These are phyloP conservation scores for Penicillium fuscoglaucum DNA, from an alignment of 2,329 filamentous ascomycete species.

Conservation along the genomic window DNA sequence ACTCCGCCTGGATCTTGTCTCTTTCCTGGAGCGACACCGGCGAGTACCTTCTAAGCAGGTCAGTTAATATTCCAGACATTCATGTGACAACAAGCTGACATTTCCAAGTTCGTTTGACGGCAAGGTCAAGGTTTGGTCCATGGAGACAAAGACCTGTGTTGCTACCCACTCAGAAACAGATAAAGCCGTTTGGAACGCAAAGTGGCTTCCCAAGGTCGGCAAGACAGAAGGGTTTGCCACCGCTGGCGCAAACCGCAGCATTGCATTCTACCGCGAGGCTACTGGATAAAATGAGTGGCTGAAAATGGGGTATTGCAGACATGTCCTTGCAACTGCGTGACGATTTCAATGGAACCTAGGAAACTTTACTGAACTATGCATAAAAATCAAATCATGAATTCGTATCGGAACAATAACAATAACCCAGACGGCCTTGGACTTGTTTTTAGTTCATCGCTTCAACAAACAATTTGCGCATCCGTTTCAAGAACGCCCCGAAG, in stretches of 20 bases:
- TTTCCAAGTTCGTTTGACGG: slow-evolving; percentile 73
- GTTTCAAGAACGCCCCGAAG: slow-evolving; percentile 61
- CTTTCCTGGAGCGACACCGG: slow-evolving; percentile 93
- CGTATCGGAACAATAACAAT: slow-evolving; percentile 13
- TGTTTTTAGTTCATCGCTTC: slow-evolving; percentile 51
- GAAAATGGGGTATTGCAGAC: not conserved
- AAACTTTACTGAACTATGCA: slow-evolving; percentile 16
- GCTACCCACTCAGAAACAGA: slow-evolving; percentile 92
- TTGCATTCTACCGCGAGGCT: slow-evolving; percentile 83
- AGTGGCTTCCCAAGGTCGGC: slow-evolving; percentile 73
- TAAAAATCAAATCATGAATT: slow-evolving; percentile 19
- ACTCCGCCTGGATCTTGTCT: slow-evolving; percentile 83
- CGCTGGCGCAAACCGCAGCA: slow-evolving; percentile 71
- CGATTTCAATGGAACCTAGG: slow-evolving; percentile 14
- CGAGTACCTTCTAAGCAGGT: slow-evolving; percentile 84
- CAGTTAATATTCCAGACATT: slow-evolving; percentile 26
- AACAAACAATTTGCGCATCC: slow-evolving; percentile 62
- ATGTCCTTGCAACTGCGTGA: slow-evolving; percentile 9
- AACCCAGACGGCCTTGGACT: not conserved
- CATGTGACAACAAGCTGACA: slow-evolving; percentile 13
- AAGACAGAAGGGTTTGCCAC: slow-evolving; percentile 71
- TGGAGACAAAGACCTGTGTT: slow-evolving; percentile 80
- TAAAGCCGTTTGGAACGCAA: slow-evolving; percentile 77
- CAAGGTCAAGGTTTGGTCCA: slow-evolving; percentile 93
- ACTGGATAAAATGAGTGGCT: slow-evolving; percentile 53